Conservation (phyloP, 192 early-diverging fungal genomes). For the Diversispora epigaea region DNA sequence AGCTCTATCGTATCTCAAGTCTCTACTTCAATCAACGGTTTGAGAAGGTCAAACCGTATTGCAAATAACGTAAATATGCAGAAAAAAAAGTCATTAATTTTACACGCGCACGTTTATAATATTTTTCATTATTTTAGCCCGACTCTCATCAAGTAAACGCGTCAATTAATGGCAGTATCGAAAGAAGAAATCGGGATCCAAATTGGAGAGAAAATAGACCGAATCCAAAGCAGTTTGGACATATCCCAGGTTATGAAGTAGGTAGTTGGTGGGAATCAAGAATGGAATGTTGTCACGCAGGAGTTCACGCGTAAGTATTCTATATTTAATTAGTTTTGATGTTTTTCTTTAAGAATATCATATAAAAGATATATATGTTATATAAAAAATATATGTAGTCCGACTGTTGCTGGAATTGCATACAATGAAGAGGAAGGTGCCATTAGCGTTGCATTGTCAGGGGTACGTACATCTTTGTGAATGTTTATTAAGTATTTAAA, state of each 20-base stretch:
- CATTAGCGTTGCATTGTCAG: conserved; percentile 16
- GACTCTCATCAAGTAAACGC: too few species aligned
- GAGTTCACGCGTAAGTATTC: conserved; percentile 18
- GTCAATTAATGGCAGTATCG: too few species aligned
- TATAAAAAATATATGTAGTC: neutral
- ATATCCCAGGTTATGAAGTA: conserved; percentile 4
- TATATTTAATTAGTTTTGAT: neutral
- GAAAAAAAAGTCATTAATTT: too few species aligned
- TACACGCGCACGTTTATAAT: too few species aligned
- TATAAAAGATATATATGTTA: neutral
- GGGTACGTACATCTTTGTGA: neutral
- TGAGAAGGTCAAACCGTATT: neutral
- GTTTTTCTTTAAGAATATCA: neutral
- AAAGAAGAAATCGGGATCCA: neutral
- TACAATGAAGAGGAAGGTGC: conserved; percentile 15
- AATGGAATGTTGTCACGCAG: conserved; percentile 18
- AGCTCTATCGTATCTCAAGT: neutral
- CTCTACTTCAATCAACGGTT: neutral
- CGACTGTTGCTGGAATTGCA: conserved; percentile 15
- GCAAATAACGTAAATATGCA: neutral
- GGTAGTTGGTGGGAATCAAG: conserved; percentile 16
- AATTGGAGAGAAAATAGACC: conserved; percentile 10
- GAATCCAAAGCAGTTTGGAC: conserved; percentile 12
- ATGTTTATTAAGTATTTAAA: too few species aligned
- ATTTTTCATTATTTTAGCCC: too few species aligned